These are phyloP conservation scores for Quercus wislizeni DNA, from an alignment of 306 rosid genomes.

Conservation along the genomic window DNA sequence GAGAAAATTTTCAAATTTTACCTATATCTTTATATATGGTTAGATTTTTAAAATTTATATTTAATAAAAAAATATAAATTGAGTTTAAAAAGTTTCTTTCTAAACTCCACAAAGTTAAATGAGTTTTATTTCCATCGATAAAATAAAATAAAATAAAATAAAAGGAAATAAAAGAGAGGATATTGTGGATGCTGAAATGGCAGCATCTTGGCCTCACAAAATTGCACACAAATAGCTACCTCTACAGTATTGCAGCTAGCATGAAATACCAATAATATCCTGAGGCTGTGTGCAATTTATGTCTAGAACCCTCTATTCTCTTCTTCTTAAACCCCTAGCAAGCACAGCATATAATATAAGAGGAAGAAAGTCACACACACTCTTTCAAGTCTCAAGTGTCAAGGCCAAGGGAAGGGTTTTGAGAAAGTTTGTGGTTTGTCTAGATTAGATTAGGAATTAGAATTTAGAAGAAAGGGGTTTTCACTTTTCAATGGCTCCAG, in stretches of 20 bases:
- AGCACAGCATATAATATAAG: neutral
- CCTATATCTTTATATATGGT: rapidly evolving
- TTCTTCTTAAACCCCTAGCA: constrained; percentile 34
- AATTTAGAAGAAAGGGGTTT: too few relatives aligned
- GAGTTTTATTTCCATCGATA: neutral
- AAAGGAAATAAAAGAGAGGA: neutral
- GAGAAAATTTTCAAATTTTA: too few relatives aligned
- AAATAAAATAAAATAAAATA: neutral
- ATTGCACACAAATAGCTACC: constrained; percentile 25
- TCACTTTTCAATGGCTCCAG: constrained; percentile 74
- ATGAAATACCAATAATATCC: neutral
- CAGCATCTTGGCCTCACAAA: constrained; percentile 37
- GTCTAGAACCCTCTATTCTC: constrained; percentile 48
- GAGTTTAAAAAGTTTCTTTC: rapidly evolving
- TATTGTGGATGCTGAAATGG: constrained; percentile 37
- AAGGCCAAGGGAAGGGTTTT: too few relatives aligned
- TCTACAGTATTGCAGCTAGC: neutral
- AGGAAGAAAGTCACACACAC: too few relatives aligned
- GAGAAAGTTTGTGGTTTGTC: neutral
- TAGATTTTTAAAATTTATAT: too few relatives aligned
- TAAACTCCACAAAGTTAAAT: too few relatives aligned
- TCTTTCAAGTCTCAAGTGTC: too few relatives aligned
- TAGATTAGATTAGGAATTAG: neutral
- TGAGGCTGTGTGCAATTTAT: too few relatives aligned
- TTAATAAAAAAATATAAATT: too few relatives aligned